Percentiles rank a stretch among this genome's conserved stretches.
phyloP scores from a whole-genome alignment of 2,329 filamentous ascomycete genomes.

The Paraconiothyrium brasiliense region DNA sequence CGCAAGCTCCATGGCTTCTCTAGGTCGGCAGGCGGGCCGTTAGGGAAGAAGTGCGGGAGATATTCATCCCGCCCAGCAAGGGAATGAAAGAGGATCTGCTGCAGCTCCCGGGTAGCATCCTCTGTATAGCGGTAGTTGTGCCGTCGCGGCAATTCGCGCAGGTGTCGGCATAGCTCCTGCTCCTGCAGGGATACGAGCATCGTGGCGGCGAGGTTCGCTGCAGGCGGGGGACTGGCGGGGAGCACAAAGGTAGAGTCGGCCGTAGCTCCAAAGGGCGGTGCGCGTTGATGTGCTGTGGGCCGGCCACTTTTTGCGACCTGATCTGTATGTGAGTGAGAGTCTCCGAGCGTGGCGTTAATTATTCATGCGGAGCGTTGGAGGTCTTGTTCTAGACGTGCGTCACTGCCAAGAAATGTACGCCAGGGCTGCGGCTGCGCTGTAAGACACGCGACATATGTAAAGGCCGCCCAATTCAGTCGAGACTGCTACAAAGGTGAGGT shows the following conservation, averaged over 20 bases:
- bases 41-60: slow-evolving; percentile 82
- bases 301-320: slow-evolving; percentile 24
- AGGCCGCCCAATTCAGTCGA: background rate
- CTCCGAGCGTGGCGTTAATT: slow-evolving; percentile 7
- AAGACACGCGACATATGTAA: slow-evolving; percentile 2
- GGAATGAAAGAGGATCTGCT: slow-evolving; percentile 85
- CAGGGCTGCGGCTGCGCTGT: background rate
- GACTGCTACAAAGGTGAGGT: background rate
- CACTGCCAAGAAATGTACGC: slow-evolving; percentile 12
- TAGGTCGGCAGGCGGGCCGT: slow-evolving; percentile 68
- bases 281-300: slow-evolving; percentile 23
- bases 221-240: slow-evolving; percentile 21
- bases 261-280: slow-evolving; percentile 2
- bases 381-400: slow-evolving; percentile 2
- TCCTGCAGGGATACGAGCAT: slow-evolving; percentile 67
- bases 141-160: slow-evolving; percentile 78
- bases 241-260: slow-evolving; percentile 8
- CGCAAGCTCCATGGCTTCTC: slow-evolving; percentile 76
- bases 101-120: slow-evolving; percentile 74
- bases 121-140: slow-evolving; percentile 80
- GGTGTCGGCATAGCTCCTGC: slow-evolving; percentile 82
- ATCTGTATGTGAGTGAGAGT: slow-evolving; percentile 7
- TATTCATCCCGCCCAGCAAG: slow-evolving; percentile 80
- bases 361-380: background rate
- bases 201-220: slow-evolving; percentile 30